Evolutionary conservation across 192 early-diverging fungal species (phyloP).

Genomic region (Backusella tuberculispora): DNA sequence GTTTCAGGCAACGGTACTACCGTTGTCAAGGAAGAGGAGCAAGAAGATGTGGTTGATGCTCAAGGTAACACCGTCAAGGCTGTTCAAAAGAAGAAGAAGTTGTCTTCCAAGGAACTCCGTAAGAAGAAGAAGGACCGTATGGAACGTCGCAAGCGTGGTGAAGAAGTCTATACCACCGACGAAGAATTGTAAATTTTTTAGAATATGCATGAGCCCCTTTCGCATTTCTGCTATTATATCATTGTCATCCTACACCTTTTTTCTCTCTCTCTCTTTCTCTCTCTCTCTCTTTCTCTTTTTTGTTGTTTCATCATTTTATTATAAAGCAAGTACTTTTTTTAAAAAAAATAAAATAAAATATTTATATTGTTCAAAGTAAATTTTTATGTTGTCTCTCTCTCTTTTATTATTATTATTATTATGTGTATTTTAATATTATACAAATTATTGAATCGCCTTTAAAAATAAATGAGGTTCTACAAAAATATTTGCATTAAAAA

Average conservation of each 20-base stretch:
- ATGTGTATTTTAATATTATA: background rate
- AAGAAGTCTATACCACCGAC: constrained; percentile 45
- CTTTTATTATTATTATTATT: background rate
- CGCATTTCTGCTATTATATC: constrained; percentile 1
- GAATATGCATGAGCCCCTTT: background rate
- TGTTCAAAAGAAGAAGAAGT: constrained; percentile 61
- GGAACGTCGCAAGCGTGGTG: constrained; percentile 62
- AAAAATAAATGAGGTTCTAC: background rate
- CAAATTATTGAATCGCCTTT: background rate
- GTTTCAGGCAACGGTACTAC: constrained; percentile 56
- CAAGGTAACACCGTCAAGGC: constrained; percentile 78
- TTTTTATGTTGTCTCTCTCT: background rate
- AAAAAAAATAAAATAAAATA: constrained; percentile 1
- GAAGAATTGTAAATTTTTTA: constrained; percentile 29
- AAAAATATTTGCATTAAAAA: too few relatives aligned
- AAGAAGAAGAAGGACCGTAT: constrained; percentile 65
- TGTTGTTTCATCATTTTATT: background rate
- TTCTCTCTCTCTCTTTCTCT: background rate
- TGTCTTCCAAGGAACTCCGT: constrained; percentile 56
- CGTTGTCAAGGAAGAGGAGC: constrained; percentile 52
- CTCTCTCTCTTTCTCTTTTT: background rate
- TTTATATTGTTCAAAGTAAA: constrained; percentile 16
- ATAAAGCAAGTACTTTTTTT: background rate
- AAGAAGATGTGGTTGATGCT: constrained; percentile 62
- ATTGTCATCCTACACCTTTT: constrained; percentile 8